Percentiles rank a stretch among this genome's conserved stretches.
These are phyloP conservation scores for Rhizophagus clarus DNA, from an alignment of 192 early-diverging fungal genomes.

Conservation along the genomic window DNA sequence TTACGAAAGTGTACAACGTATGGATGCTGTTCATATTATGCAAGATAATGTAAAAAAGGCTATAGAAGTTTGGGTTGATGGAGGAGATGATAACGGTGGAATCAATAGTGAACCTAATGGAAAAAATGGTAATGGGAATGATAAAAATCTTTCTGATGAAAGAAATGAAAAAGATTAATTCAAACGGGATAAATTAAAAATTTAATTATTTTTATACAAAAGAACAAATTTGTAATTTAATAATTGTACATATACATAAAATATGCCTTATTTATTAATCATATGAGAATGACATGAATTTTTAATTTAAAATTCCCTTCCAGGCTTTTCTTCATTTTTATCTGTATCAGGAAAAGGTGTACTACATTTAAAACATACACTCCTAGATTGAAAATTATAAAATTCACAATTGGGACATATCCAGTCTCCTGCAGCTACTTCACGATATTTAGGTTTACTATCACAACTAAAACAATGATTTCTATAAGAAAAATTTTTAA, in stretches of 20 bases:
- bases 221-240: no score
- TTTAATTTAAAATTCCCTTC: background rate
- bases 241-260: no score
- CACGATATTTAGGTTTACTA: background rate
- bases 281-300: no score
- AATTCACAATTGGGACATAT: slow-evolving; percentile 21
- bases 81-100: background rate
- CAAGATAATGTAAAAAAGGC: slow-evolving; percentile 36
- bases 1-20: slow-evolving; percentile 39
- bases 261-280: no score
- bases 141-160: background rate
- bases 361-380: slow-evolving; percentile 9
- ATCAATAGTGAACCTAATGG: background rate
- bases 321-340: background rate
- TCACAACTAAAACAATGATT: slow-evolving; percentile 3
- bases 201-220: no score
- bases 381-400: slow-evolving; percentile 22
- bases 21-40: slow-evolving; percentile 44
- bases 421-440: slow-evolving; percentile 22
- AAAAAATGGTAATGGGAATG: background rate
- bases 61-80: slow-evolving; percentile 22
- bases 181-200: background rate
- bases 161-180: background rate
- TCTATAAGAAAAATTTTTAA: slow-evolving; percentile 18
- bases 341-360: slow-evolving; percentile 7